phyloP scores from a whole-genome alignment of 177 flowering plant genomes.

The Tripterygium wilfordii region DNA sequence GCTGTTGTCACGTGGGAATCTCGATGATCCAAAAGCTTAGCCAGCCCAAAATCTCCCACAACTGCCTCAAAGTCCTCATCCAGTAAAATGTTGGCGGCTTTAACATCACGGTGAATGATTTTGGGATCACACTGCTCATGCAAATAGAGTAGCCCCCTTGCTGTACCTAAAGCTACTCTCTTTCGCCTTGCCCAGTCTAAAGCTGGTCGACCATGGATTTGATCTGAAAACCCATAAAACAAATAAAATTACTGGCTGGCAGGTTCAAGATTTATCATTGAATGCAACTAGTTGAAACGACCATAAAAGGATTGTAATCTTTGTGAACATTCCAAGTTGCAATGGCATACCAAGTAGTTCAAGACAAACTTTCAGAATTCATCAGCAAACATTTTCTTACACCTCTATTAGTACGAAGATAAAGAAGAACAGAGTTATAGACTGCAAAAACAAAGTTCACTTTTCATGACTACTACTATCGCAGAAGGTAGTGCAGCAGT shows the following conservation, averaged over 20 bases:
- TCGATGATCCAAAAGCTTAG: constrained; percentile 89
- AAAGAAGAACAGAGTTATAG: too few relatives aligned
- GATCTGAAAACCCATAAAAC: constrained; percentile 44
- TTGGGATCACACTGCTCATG: constrained; percentile 98
- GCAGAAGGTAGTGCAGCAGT: too few relatives aligned
- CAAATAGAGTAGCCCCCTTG: constrained; percentile 85
- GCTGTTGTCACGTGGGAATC: constrained; percentile 99
- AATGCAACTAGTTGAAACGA: too few relatives aligned
- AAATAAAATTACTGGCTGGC: too few relatives aligned
- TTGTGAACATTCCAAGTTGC: too few relatives aligned
- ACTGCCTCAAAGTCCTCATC: constrained; percentile 97
- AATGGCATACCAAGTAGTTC: background rate
- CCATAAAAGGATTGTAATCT: too few relatives aligned
- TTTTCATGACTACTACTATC: too few relatives aligned
- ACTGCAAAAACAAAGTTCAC: too few relatives aligned
- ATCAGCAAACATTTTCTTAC: too few relatives aligned
- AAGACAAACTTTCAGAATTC: background rate
- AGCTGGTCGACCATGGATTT: constrained; percentile 59
- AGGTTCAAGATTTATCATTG: too few relatives aligned
- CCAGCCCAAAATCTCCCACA: constrained; percentile 98
- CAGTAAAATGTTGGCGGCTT: constrained; percentile 92
- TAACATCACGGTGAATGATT: constrained; percentile 93
- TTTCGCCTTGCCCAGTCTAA: constrained; percentile 88
- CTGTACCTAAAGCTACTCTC: constrained; percentile 83
- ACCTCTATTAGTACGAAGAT: too few relatives aligned